A percentile compares a stretch with the other conserved stretches of the same genome.
These are phyloP conservation scores for Paralagenidium karlingii DNA, from an alignment of 352 stramenopile species.

Conservation along the genomic window DNA sequence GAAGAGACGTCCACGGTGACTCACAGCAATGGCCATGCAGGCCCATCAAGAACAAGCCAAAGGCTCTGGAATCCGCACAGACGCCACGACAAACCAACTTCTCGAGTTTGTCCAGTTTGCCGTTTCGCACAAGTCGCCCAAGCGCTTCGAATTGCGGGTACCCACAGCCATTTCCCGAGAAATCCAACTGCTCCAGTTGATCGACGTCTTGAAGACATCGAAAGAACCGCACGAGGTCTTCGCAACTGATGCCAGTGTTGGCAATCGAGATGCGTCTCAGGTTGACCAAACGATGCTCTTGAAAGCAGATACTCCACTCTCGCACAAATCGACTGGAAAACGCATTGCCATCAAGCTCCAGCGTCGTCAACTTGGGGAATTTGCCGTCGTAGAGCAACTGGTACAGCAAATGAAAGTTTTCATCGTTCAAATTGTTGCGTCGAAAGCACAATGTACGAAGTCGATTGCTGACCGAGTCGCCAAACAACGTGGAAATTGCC, in stretches of 20 bases:
- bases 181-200: constrained; percentile 11
- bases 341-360: constrained; percentile 21
- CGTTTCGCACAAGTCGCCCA: too few relatives aligned
- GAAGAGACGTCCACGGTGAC: too few relatives aligned
- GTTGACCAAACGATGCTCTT: constrained; percentile 19
- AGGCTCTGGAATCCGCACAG: too few relatives aligned
- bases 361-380: constrained; percentile 17
- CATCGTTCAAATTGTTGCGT: constrained; percentile 17
- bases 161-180: too few relatives aligned
- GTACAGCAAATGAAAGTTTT: constrained; percentile 27
- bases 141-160: too few relatives aligned
- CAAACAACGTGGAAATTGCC: too few relatives aligned
- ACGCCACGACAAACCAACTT: too few relatives aligned
- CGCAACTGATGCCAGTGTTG: constrained; percentile 29
- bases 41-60: too few relatives aligned
- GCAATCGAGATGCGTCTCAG: constrained; percentile 6
- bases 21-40: too few relatives aligned
- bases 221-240: constrained; percentile 47
- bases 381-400: constrained; percentile 26
- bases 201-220: constrained; percentile 17
- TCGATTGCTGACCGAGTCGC: too few relatives aligned
- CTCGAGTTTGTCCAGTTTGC: too few relatives aligned
- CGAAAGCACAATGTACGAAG: too few relatives aligned
- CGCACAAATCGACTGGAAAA: constrained; percentile 54
- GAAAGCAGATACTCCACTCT: constrained; percentile 36